phyloP scores from a whole-genome alignment of 129 eudicot species.

The Heracleum sosnowskyi region DNA sequence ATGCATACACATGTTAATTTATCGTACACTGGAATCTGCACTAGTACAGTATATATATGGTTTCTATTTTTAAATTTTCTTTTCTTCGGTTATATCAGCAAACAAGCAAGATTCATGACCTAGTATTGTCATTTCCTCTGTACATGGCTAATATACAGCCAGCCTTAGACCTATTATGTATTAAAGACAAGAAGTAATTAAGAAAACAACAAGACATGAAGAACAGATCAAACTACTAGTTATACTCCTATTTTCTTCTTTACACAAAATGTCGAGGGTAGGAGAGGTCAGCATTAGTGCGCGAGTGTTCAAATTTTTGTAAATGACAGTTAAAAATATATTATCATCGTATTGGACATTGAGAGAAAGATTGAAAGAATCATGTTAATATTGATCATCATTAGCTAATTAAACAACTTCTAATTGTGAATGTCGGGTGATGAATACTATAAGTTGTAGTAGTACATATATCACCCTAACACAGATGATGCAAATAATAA shows the following conservation, averaged over 20 bases:
- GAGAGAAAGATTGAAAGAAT: not conserved
- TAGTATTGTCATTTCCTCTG: not conserved
- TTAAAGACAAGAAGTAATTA: not conserved
- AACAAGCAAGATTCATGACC: not conserved
- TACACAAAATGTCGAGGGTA: not conserved
- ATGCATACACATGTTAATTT: not conserved
- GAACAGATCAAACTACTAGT: not conserved
- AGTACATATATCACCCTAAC: conserved; percentile 3
- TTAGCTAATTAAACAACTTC: not conserved
- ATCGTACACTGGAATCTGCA: not conserved
- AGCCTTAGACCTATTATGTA: not conserved
- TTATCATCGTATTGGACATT: not conserved
- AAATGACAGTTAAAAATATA: not conserved
- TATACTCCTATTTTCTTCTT: not conserved
- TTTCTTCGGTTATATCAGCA: not conserved
- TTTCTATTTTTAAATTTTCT: not conserved
- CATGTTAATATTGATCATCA: conserved; percentile 4
- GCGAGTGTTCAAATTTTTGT: not conserved
- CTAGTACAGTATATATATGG: not conserved
- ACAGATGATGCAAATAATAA: not conserved
- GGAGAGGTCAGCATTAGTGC: not conserved
- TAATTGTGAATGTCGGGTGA: not conserved
- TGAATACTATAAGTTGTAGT: not conserved
- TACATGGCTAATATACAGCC: not conserved
- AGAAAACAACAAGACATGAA: not conserved